Percentiles rank a stretch among this genome's conserved stretches.
Evolutionary conservation across 2,329 filamentous ascomycete species (phyloP).

Genomic region (Trichophyton verrucosum): DNA sequence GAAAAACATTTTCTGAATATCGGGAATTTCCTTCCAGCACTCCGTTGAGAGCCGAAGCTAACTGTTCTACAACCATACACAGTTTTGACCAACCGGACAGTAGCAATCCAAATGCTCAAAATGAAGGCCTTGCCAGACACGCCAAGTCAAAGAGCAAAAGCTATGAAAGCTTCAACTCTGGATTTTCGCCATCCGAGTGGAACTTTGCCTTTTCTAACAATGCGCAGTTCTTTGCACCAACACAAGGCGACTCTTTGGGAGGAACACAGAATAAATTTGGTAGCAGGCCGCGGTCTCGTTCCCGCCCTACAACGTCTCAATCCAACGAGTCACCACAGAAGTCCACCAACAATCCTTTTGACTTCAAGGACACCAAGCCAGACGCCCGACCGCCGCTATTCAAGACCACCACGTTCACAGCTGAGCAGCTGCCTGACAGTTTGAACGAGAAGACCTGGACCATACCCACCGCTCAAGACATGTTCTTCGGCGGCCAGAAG

Average conservation of each 20-base stretch:
- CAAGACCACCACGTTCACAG: constrained; percentile 25
- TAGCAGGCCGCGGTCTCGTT: constrained; percentile 3
- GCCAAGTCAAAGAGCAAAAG: constrained; percentile 23
- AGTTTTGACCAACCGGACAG: constrained; percentile 1
- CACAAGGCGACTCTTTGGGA: constrained; percentile 10
- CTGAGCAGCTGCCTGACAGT: constrained; percentile 28
- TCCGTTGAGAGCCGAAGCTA: not conserved
- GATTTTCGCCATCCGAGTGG: constrained; percentile 34
- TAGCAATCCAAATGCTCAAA: not conserved
- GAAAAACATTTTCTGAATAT: not conserved
- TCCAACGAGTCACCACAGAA: constrained; percentile 11
- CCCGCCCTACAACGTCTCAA: constrained; percentile 13
- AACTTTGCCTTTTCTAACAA: constrained; percentile 24
- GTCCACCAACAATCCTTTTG: not conserved
- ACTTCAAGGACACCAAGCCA: constrained; percentile 7
- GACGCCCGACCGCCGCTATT: constrained; percentile 17
- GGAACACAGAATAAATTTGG: not conserved
- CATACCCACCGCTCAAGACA: constrained; percentile 20
- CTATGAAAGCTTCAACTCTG: constrained; percentile 24
- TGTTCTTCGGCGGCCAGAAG: constrained; percentile 10
- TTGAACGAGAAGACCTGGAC: constrained; percentile 26
- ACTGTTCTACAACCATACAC: not conserved
- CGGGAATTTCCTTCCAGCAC: not conserved
- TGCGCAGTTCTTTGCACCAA: constrained; percentile 27
- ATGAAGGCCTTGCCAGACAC: constrained; percentile 4